A percentile compares a stretch with the other conserved stretches of the same genome.
phyloP scores from a whole-genome alignment of 345 rosid genomes.

The Eucalyptus pauciflora region DNA sequence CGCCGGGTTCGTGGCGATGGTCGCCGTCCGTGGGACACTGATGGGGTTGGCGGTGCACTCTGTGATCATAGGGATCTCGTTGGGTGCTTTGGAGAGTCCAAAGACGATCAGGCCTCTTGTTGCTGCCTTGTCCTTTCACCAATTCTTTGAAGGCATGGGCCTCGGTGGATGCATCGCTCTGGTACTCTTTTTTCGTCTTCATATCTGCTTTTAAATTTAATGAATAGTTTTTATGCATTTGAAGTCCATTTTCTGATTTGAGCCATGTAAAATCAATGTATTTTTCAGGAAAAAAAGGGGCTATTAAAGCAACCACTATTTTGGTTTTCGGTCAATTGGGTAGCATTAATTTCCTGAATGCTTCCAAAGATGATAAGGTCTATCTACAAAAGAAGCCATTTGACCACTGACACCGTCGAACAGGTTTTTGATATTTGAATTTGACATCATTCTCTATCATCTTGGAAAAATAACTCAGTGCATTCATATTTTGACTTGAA shows the following conservation, averaged over 20 bases:
- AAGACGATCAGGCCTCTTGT: constrained; percentile 32
- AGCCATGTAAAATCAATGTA: not conserved
- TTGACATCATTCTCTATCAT: not conserved
- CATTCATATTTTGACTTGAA: too few species aligned
- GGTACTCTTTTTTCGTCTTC: not conserved
- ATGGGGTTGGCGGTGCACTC: constrained; percentile 37
- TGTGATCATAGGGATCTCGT: constrained; percentile 46
- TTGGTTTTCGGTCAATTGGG: not conserved
- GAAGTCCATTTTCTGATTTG: not conserved
- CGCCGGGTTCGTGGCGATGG: constrained; percentile 64
- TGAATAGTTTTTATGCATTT: not conserved
- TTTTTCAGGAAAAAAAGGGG: too few species aligned
- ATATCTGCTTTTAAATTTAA: too few species aligned
- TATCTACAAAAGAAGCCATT: not conserved
- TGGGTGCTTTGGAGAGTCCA: constrained; percentile 48
- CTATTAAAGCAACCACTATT: not conserved
- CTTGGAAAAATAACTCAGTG: not conserved
- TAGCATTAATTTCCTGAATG: too few species aligned
- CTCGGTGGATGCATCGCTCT: constrained; percentile 61
- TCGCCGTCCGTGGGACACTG: constrained; percentile 42
- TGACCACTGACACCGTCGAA: not conserved
- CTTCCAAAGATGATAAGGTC: not conserved
- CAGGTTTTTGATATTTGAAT: not conserved
- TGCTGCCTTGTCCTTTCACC: constrained; percentile 62
- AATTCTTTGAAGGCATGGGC: constrained; percentile 69